phyloP scores from a whole-genome alignment of 148 eudicot genomes.

The Camellia japonica region DNA sequence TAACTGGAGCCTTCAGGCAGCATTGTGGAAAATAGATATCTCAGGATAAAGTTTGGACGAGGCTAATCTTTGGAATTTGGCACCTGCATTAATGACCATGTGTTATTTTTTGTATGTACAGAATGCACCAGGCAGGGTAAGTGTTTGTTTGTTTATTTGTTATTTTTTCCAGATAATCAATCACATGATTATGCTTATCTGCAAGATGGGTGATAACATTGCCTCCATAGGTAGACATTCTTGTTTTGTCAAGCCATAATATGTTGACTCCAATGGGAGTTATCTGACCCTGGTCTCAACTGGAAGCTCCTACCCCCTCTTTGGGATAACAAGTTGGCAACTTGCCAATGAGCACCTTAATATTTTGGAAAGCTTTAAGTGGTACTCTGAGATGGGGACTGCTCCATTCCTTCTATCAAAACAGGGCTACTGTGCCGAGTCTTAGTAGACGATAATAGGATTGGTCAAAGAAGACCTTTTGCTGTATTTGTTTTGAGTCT shows the following conservation, averaged over 20 bases:
- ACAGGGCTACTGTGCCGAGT: neutral
- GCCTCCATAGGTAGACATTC: neutral
- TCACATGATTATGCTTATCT: neutral
- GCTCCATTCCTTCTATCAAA: neutral
- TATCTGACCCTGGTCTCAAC: neutral
- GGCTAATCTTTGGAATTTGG: neutral
- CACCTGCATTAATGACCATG: neutral
- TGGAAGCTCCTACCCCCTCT: neutral
- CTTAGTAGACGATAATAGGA: neutral
- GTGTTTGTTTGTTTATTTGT: neutral
- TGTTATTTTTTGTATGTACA: neutral
- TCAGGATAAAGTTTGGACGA: neutral
- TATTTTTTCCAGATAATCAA: neutral
- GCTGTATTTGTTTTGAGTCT: neutral
- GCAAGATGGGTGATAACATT: neutral
- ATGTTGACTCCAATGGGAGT: neutral
- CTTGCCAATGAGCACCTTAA: neutral
- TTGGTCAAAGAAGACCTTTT: neutral
- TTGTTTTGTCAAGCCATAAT: neutral
- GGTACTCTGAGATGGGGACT: neutral
- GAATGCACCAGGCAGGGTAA: neutral
- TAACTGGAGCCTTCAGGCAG: neutral
- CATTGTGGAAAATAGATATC: neutral
- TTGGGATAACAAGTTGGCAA: neutral
- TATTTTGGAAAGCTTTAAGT: constrained; percentile 3